A percentile compares a stretch with the other conserved stretches of the same genome.
Evolutionary conservation across 73 alveolate species (phyloP).

Genomic region (Paramecium caudatum): DNA sequence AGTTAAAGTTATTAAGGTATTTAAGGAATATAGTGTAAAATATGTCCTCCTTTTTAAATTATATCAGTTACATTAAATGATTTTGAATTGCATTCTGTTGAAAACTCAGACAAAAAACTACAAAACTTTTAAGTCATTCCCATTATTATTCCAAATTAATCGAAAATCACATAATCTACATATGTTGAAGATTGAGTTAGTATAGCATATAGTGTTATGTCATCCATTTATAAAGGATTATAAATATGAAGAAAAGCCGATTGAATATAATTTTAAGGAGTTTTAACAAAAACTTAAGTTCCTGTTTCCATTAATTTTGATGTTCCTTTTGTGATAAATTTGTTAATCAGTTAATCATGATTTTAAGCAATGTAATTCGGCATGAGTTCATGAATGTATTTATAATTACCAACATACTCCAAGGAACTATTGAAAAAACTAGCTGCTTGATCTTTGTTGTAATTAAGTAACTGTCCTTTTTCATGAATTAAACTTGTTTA

Average conservation of each 20-base stretch:
- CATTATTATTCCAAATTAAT: conserved; percentile 14
- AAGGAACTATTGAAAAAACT: background rate
- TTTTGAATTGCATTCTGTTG: background rate
- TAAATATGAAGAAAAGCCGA: background rate
- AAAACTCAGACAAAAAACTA: background rate
- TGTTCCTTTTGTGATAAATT: background rate
- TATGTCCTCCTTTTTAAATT: background rate
- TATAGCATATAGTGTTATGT: conserved; percentile 4
- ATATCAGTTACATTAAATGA: background rate
- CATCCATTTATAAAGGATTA: conserved; percentile 29
- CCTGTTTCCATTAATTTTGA: conserved; percentile 9
- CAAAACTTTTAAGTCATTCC: background rate
- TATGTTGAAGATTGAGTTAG: background rate
- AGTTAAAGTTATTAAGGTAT: background rate
- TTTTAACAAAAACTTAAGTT: background rate
- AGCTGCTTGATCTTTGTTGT: conserved; percentile 16
- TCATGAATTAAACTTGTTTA: conserved; percentile 45
- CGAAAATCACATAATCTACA: background rate
- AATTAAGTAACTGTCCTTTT: background rate
- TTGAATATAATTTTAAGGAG: conserved; percentile 3
- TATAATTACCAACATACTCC: conserved; percentile 10
- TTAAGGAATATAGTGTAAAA: conserved; percentile 4
- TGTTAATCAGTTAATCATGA: conserved; percentile 15
- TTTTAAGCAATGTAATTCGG: background rate
- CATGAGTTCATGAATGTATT: conserved; percentile 22